Percentiles rank a stretch among this genome's conserved stretches.
Conservation (phyloP, 169 alveolate genomes). For the Amoebophrya sp. region DNA sequence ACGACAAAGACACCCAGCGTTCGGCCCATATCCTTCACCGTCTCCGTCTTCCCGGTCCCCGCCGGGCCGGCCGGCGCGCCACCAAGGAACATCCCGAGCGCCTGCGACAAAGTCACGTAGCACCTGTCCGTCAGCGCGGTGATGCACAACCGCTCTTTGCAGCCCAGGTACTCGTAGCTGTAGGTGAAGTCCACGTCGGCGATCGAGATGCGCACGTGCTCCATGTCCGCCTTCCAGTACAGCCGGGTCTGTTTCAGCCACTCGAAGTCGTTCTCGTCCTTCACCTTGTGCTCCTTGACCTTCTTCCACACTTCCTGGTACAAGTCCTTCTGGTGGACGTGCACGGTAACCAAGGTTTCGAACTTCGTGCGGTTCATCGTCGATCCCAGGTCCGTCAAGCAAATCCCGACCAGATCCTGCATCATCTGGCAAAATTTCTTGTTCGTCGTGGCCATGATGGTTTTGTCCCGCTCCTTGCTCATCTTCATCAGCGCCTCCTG, state of each 20-base stretch:
- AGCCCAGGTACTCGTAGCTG: conserved; percentile 87
- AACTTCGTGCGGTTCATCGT: conserved; percentile 84
- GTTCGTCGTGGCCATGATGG: conserved; percentile 55
- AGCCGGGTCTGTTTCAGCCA: conserved; percentile 89
- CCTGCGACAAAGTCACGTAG: conserved; percentile 79
- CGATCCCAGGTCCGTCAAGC: conserved; percentile 79
- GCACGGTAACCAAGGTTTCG: conserved; percentile 90
- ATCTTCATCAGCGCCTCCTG: conserved; percentile 75
- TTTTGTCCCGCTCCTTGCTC: conserved; percentile 54
- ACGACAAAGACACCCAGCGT: conserved; percentile 89
- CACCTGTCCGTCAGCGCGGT: conserved; percentile 92
- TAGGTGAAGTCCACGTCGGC: conserved; percentile 90
- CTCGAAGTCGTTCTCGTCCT: conserved; percentile 85
- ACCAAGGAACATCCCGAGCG: conserved; percentile 89
- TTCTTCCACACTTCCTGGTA: conserved; percentile 81
- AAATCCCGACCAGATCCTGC: conserved; percentile 76
- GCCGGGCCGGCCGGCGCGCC: conserved; percentile 99
- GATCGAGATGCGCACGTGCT: conserved; percentile 73
- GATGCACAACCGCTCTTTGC: conserved; percentile 86
- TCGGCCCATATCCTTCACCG: conserved; percentile 89
- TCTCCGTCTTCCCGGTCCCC: conserved; percentile 96
- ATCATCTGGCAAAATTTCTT: conserved; percentile 68
- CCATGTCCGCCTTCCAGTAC: conserved; percentile 77
- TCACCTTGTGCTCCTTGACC: conserved; percentile 34
- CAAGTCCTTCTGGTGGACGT: conserved; percentile 92